Percentiles rank a stretch among this genome's conserved stretches.
Evolutionary conservation across 2,329 filamentous ascomycete genomes (phyloP).

Genomic region (Pochonia chlamydosporia): DNA sequence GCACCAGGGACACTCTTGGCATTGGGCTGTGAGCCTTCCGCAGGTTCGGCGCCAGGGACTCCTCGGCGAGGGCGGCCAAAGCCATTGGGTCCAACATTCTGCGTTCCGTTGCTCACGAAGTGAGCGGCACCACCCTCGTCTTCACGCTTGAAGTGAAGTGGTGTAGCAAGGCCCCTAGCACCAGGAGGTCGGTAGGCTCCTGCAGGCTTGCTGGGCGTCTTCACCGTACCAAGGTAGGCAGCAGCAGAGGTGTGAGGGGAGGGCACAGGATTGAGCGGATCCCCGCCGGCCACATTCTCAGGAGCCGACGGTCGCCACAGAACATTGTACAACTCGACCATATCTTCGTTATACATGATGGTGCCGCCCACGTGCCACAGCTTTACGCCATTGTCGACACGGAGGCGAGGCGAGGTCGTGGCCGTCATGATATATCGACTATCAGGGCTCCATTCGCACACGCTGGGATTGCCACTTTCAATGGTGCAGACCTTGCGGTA

Average conservation of each 20-base stretch:
- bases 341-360: slow-evolving; percentile 93
- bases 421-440: slow-evolving; percentile 93
- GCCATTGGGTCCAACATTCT: slow-evolving; percentile 67
- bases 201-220: slow-evolving; percentile 94
- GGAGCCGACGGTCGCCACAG: slow-evolving; percentile 74
- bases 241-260: slow-evolving; percentile 76
- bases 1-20: slow-evolving; percentile 61
- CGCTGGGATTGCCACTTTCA: slow-evolving; percentile 89
- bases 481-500: slow-evolving; percentile 90
- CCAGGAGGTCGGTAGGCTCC: slow-evolving; percentile 94
- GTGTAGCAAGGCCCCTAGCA: slow-evolving; percentile 81
- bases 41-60: slow-evolving; percentile 80
- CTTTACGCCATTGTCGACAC: slow-evolving; percentile 94
- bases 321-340: slow-evolving; percentile 89
- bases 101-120: slow-evolving; percentile 69
- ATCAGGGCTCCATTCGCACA: slow-evolving; percentile 96
- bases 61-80: slow-evolving; percentile 71
- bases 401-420: slow-evolving; percentile 90
- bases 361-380: slow-evolving; percentile 87
- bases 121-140: slow-evolving; percentile 93
- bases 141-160: slow-evolving; percentile 93
- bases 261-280: slow-evolving; percentile 70
- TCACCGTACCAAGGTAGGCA: slow-evolving; percentile 76
- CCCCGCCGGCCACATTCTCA: slow-evolving; percentile 52
- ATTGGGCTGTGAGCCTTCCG: slow-evolving; percentile 61